phyloP scores from a whole-genome alignment of 371 early-diverging fungal species.

The Coemansia sp. region DNA sequence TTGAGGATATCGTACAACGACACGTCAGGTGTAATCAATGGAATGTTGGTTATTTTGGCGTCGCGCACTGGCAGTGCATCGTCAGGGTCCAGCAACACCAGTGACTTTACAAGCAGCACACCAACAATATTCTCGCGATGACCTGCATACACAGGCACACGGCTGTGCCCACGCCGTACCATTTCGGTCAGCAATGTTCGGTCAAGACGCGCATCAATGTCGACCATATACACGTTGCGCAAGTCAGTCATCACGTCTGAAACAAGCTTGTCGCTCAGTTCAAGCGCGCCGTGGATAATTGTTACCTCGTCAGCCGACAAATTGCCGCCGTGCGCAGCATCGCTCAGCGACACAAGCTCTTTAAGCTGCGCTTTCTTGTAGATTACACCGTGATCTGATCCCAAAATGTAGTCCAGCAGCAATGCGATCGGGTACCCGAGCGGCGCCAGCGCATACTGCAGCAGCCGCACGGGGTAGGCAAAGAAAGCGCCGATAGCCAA shows the following conservation, averaged over 20 bases:
- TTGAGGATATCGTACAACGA: constrained; percentile 88
- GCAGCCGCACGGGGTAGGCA: constrained; percentile 67
- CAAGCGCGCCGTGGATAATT: constrained; percentile 88
- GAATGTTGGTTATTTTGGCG: constrained; percentile 68
- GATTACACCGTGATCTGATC: constrained; percentile 64
- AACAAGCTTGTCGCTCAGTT: constrained; percentile 82
- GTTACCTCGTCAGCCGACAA: constrained; percentile 88
- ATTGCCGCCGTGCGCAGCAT: constrained; percentile 74
- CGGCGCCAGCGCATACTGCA: constrained; percentile 65
- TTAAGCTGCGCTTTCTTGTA: constrained; percentile 79
- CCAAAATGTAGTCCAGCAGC: constrained; percentile 73
- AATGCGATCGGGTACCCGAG: constrained; percentile 78
- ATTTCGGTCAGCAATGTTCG: constrained; percentile 68
- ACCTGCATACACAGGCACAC: constrained; percentile 81
- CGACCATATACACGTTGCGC: constrained; percentile 78
- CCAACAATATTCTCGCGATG: constrained; percentile 75
- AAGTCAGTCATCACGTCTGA: constrained; percentile 83
- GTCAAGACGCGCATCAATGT: constrained; percentile 67
- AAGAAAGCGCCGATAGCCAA: constrained; percentile 77
- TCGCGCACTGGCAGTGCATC: constrained; percentile 70
- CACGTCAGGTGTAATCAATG: constrained; percentile 70
- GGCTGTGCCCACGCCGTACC: constrained; percentile 79
- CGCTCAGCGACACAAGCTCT: constrained; percentile 87
- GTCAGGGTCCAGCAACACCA: constrained; percentile 83
- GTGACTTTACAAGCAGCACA: constrained; percentile 82